Percentiles rank a stretch among this genome's conserved stretches.
These are phyloP conservation scores for Paecilomyces sp. DNA, from an alignment of 2,329 filamentous ascomycete genomes.

Conservation along the genomic window DNA sequence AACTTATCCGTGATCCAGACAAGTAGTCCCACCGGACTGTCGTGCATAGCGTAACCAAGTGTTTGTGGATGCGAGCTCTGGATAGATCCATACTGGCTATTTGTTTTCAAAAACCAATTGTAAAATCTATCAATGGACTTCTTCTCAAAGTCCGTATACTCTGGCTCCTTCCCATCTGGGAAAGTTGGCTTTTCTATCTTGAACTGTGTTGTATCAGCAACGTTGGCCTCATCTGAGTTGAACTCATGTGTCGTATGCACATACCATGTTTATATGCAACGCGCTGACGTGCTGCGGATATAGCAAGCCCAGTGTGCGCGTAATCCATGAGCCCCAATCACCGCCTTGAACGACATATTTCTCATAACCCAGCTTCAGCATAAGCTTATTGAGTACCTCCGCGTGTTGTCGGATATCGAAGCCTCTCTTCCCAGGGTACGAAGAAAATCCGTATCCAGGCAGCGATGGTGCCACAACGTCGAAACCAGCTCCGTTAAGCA, in stretches of 20 bases:
- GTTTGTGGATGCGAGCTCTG: constrained; percentile 14
- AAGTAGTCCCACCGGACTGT: constrained; percentile 18
- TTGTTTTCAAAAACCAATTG: constrained; percentile 5
- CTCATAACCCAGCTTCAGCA: neutral
- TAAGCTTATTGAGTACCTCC: neutral
- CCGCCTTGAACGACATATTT: constrained; percentile 1
- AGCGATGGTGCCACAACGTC: constrained; percentile 1
- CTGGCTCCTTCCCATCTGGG: constrained; percentile 1
- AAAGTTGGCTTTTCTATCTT: constrained; percentile 3
- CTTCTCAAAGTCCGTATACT: constrained; percentile 10
- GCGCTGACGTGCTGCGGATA: constrained; percentile 14
- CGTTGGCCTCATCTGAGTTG: neutral
- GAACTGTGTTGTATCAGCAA: constrained; percentile 9
- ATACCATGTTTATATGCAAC: constrained; percentile 10
- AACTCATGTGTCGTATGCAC: neutral
- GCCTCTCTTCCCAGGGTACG: neutral
- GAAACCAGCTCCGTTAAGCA: neutral
- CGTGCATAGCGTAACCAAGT: constrained; percentile 15
- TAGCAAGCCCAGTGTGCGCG: constrained; percentile 13
- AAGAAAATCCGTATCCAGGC: neutral
- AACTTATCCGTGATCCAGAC: constrained; percentile 21
- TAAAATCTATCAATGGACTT: constrained; percentile 6
- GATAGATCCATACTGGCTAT: constrained; percentile 8
- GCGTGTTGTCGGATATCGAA: neutral
- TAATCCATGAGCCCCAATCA: constrained; percentile 14